Evolutionary conservation across 768 basidiomycete genomes (phyloP).

Genomic region (Phlebiopsis flavidoalba): DNA sequence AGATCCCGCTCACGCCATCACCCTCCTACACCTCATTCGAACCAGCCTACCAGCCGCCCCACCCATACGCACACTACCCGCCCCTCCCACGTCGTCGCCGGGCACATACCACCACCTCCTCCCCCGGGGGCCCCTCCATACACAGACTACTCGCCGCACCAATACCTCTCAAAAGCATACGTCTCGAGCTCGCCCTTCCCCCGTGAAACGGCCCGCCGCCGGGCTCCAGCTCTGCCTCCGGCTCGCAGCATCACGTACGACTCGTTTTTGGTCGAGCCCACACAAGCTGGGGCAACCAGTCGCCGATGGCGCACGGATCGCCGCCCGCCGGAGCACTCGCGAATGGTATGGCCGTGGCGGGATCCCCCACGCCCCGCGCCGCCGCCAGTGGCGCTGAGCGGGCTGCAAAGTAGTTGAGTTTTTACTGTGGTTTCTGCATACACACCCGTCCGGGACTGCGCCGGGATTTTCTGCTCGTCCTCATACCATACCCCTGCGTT

Average conservation of each 20-base stretch:
- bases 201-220: slow-evolving; percentile 3
- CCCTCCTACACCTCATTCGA: not conserved
- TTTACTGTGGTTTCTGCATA: not conserved
- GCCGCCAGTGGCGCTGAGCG: not conserved
- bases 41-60: not conserved
- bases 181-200: slow-evolving; percentile 8
- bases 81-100: slow-evolving; percentile 3
- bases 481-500: not conserved
- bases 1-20: not conserved
- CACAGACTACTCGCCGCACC: not conserved
- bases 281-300: slow-evolving; percentile 3
- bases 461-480: not conserved
- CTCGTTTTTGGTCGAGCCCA: slow-evolving; percentile 16
- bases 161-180: slow-evolving; percentile 5
- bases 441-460: not conserved
- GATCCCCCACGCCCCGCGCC: not conserved
- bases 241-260: slow-evolving; percentile 12
- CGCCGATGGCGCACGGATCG: not conserved
- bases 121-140: not conserved
- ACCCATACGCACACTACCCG: slow-evolving; percentile 3
- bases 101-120: not conserved
- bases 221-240: not conserved
- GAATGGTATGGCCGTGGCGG: no score
- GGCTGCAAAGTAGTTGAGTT: not conserved
- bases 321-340: not conserved